Evolutionary conservation across 1,284 basidiomycete genomes (phyloP), one percentile per base, ranked within the genome.

Genomic region (Thelephora terrestris): DNA sequence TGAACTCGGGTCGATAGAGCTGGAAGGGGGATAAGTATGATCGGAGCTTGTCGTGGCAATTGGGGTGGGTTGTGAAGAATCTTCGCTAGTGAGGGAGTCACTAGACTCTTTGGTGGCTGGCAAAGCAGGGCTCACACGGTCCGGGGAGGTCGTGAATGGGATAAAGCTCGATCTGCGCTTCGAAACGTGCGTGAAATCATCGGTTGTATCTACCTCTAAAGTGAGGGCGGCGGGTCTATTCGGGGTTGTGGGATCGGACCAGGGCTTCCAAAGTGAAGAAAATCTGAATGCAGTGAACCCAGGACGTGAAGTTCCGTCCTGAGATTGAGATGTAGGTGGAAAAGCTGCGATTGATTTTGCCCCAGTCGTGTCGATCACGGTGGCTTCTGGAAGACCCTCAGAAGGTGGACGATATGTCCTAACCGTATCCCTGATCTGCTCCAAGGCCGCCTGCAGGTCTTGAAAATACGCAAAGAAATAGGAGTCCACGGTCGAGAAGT

Each of bases 391-490:
- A 35, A 66, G 61, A 29, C 56, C 57, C 18, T 71, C 66, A 6
- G 73, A 66, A 20, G 67, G 51, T 3, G 62, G 67, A 32, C 79
- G 76, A 56, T 79, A 74, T 29, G 71, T 69, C 46, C 76, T 73
- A 34, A 94, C 76, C 7, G 79, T 78, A 50, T 83, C 77, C 34
- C 86, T 79, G 50, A 96, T 91, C 59, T 85, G 78, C 42, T 85
- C 80, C 49, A 91, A 72, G 1, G 91, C 88, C 27, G 66, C 71
- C 9, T 82, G 71, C 43, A 91, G 72, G 63, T 92, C 79, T 54
- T 82, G 80, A 64, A 96, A 94, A 61, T 94, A 95, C 12, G 91
- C 90, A 62, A 92, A 91, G 66, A 91, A 92, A 65, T 95, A 96
- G 12, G 90, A 92, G 64, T 95, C 91, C 43, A 90, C 65, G n/a